These are phyloP conservation scores for Debaryomycetaceae sp. DNA, from an alignment of 1,139 yeast genomes.

Conservation along the genomic window DNA sequence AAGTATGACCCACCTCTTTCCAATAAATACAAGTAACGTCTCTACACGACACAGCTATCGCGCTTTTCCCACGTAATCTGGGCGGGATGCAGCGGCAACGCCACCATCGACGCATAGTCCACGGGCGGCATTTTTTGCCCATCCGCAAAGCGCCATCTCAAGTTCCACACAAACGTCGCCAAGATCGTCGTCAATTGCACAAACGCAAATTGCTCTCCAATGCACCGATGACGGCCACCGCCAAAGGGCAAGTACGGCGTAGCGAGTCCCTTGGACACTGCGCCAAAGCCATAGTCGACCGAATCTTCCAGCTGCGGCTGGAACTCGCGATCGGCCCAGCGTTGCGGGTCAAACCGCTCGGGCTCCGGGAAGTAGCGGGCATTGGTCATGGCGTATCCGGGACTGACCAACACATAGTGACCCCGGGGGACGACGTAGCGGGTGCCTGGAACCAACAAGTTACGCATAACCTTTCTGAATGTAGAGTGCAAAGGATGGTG, in stretches of 20 bases:
- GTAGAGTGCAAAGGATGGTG: conserved; percentile 95
- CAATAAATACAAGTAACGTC: no score
- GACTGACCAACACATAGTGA: conserved; percentile 83
- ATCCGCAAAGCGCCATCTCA: conserved; percentile 62
- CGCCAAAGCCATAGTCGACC: conserved; percentile 92
- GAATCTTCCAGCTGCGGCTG: conserved; percentile 22
- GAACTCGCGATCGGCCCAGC: conserved; percentile 44
- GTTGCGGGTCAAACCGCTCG: conserved; percentile 61
- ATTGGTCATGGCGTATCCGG: conserved; percentile 79
- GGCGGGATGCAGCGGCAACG: conserved; percentile 77
- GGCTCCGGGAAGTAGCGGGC: conserved; percentile 75
- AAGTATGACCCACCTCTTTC: no score
- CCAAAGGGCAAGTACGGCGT: conserved; percentile 97
- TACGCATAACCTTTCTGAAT: conserved; percentile 79
- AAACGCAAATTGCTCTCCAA: conserved; percentile 97
- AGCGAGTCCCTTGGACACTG: conserved; percentile 87
- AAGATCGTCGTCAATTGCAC: conserved; percentile 85
- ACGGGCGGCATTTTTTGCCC: conserved; percentile 56
- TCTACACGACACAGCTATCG: conserved; percentile 10
- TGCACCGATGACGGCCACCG: conserved; percentile 99
- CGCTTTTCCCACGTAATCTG: conserved; percentile 68
- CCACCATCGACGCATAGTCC: conserved; percentile 90
- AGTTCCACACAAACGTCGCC: conserved; percentile 62
- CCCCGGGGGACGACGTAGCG: conserved; percentile 78
- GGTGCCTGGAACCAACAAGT: conserved; percentile 72